A percentile compares a stretch with the other conserved stretches of the same genome.
Evolutionary conservation across 1,284 basidiomycete species (phyloP).

Genomic region (Trichosporon ovoides): DNA sequence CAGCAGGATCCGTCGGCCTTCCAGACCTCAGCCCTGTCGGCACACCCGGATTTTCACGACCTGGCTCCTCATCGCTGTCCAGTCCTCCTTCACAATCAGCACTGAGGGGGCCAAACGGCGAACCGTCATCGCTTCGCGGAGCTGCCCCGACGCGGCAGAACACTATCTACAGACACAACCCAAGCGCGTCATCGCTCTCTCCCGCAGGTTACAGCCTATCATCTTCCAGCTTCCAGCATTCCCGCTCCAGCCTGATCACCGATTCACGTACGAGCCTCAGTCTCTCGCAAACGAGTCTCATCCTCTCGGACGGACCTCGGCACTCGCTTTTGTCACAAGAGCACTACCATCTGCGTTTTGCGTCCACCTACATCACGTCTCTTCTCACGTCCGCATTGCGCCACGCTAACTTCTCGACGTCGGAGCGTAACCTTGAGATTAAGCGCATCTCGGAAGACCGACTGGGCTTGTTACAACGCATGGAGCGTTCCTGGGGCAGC

Average conservation of each 20-base stretch:
- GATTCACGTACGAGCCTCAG: slow-evolving; percentile 13
- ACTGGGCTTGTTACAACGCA: slow-evolving; percentile 57
- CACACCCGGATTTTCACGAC: background rate
- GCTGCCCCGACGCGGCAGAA: background rate
- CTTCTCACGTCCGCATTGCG: slow-evolving; percentile 34
- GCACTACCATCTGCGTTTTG: slow-evolving; percentile 43
- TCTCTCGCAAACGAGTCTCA: slow-evolving; percentile 17
- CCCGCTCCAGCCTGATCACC: slow-evolving; percentile 8
- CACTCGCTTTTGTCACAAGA: slow-evolving; percentile 28
- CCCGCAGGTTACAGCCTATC: background rate
- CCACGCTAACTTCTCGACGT: slow-evolving; percentile 24
- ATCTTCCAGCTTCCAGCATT: slow-evolving; percentile 4
- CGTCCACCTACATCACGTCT: slow-evolving; percentile 40
- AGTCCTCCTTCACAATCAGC: background rate
- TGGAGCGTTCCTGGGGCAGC: slow-evolving; percentile 68
- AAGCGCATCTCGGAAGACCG: slow-evolving; percentile 63
- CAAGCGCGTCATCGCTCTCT: background rate
- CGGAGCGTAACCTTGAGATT: slow-evolving; percentile 32
- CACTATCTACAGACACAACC: slow-evolving; percentile 1
- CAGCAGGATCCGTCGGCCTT: background rate
- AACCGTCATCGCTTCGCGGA: background rate
- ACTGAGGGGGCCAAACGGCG: background rate
- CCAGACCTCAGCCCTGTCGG: background rate
- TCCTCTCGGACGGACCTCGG: slow-evolving; percentile 13
- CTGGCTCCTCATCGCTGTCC: background rate